Percentiles rank a stretch among this genome's conserved stretches.
phyloP scores from a whole-genome alignment of 2,329 filamentous ascomycete genomes.

The Colletotrichum scovillei region DNA sequence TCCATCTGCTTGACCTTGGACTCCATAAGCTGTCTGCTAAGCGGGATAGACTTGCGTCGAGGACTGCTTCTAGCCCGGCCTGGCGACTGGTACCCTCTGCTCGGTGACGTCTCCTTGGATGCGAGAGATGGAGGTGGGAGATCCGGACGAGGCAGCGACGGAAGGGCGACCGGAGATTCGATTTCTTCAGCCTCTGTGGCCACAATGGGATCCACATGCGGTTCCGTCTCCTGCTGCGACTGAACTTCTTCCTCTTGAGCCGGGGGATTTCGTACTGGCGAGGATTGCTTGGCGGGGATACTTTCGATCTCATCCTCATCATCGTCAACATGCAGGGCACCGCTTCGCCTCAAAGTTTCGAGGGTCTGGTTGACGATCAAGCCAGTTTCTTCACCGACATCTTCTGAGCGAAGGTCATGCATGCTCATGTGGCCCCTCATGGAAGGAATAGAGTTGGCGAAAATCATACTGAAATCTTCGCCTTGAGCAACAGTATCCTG shows the following conservation, averaged over 20 bases:
- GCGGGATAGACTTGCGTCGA: slow-evolving; percentile 43
- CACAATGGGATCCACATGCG: neutral
- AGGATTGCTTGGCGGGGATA: neutral
- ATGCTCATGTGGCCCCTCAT: slow-evolving; percentile 55
- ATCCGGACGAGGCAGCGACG: slow-evolving; percentile 5
- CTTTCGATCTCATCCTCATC: slow-evolving; percentile 13
- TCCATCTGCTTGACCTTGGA: slow-evolving; percentile 43
- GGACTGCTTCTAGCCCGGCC: slow-evolving; percentile 50
- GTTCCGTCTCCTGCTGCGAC: neutral
- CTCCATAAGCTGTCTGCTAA: slow-evolving; percentile 48
- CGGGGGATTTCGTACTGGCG: neutral
- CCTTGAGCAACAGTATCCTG: slow-evolving; percentile 59
- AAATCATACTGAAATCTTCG: slow-evolving; percentile 71
- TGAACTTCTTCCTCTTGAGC: neutral
- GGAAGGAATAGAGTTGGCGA: slow-evolving; percentile 64
- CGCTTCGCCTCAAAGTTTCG: slow-evolving; percentile 58
- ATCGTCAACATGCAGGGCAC: slow-evolving; percentile 33
- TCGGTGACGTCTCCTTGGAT: neutral
- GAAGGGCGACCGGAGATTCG: slow-evolving; percentile 20
- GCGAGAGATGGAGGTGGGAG: neutral
- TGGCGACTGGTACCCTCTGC: slow-evolving; percentile 39
- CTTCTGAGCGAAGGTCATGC: slow-evolving; percentile 50
- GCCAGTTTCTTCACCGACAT: slow-evolving; percentile 67
- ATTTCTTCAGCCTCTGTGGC: neutral
- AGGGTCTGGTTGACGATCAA: slow-evolving; percentile 67